Conservation (phyloP, 2,329 filamentous ascomycete genomes). For the Clonostachys chloroleuca region DNA sequence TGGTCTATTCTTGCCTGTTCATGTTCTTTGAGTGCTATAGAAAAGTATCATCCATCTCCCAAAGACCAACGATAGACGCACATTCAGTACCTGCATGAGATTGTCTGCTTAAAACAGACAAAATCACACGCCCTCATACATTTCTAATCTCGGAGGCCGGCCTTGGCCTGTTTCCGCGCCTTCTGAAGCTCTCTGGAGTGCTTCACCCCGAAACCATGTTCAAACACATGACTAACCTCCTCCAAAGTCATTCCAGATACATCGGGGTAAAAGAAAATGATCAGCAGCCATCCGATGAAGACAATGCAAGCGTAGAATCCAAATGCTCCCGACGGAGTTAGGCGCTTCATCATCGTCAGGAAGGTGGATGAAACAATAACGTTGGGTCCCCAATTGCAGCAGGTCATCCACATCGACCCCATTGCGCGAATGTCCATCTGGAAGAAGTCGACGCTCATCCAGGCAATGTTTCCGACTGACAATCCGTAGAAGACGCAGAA, state of each 20-base stretch:
- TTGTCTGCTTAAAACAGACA: too few species aligned
- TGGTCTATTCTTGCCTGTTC: too few species aligned
- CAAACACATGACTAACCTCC: constrained; percentile 45
- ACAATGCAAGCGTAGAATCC: constrained; percentile 47
- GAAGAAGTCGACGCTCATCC: constrained; percentile 40
- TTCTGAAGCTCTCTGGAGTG: not conserved
- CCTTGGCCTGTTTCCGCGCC: constrained; percentile 16
- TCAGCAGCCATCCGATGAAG: constrained; percentile 29
- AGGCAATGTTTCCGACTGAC: constrained; percentile 39
- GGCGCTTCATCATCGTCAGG: constrained; percentile 37
- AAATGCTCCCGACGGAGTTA: constrained; percentile 42
- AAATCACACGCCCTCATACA: too few species aligned
- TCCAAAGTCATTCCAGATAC: constrained; percentile 51
- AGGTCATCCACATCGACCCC: constrained; percentile 42
- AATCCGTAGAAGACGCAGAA: constrained; percentile 32
- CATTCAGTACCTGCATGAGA: too few species aligned
- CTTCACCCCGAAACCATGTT: constrained; percentile 38
- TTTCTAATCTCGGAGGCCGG: too few species aligned
- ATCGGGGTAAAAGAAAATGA: constrained; percentile 47
- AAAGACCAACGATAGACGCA: too few species aligned
- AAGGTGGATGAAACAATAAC: constrained; percentile 46
- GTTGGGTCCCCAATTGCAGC: constrained; percentile 39
- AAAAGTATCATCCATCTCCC: too few species aligned
- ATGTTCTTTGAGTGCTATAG: too few species aligned
- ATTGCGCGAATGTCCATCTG: constrained; percentile 40